Conservation (phyloP, 1,284 basidiomycete genomes). For the Ceratobasidium sp. region DNA sequence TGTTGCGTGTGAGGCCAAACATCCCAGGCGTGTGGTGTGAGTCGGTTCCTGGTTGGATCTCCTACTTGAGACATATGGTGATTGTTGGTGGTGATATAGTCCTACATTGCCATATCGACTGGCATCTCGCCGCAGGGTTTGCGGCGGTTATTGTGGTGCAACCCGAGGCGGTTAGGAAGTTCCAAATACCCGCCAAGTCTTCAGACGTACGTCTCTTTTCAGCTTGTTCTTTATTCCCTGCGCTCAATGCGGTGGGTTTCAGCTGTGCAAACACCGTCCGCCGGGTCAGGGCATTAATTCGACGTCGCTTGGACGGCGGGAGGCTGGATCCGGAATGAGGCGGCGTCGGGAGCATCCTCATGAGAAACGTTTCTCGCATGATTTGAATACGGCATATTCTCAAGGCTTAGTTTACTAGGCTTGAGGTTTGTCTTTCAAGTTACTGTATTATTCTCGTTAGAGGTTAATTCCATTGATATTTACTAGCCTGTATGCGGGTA, state of each 20-base stretch:
- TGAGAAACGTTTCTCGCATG: conserved; percentile 11
- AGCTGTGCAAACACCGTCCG: conserved; percentile 25
- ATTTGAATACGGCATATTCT: not conserved
- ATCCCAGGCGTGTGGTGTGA: conserved; percentile 37
- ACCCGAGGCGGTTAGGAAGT: not conserved
- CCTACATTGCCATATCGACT: conserved; percentile 39
- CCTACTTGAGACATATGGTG: not conserved
- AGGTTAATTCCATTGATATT: too few relatives aligned
- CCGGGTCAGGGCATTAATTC: conserved; percentile 8
- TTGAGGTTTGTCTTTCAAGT: too few relatives aligned
- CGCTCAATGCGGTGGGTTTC: not conserved
- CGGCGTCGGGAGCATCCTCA: conserved; percentile 1
- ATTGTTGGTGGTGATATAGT: not conserved
- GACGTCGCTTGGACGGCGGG: conserved; percentile 5
- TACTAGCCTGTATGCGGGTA: too few relatives aligned
- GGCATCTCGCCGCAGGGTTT: conserved; percentile 26
- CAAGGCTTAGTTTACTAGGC: too few relatives aligned
- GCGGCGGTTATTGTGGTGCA: conserved; percentile 30
- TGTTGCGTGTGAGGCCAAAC: conserved; percentile 50
- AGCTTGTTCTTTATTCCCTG: not conserved
- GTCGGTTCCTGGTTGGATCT: not conserved
- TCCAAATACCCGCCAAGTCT: not conserved
- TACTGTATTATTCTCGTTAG: too few relatives aligned
- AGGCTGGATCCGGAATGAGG: not conserved
- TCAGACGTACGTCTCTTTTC: not conserved